A percentile compares a stretch with the other conserved stretches of the same genome.
Evolutionary conservation across 805 yeast species (phyloP).

Genomic region (Ogataea corticis): DNA sequence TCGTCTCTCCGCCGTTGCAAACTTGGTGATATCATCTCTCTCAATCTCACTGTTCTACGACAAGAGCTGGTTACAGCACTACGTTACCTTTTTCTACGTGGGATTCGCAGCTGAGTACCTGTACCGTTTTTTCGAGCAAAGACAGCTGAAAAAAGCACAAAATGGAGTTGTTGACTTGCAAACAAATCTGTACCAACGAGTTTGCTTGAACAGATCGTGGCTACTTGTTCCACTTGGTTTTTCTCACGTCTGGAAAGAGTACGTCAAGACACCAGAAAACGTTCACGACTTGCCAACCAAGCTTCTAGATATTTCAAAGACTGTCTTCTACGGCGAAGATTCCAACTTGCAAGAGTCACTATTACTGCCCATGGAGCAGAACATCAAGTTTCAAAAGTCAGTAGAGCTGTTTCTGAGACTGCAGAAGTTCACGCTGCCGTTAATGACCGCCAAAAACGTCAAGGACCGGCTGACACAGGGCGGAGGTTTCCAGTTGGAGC

Average conservation of each 20-base stretch:
- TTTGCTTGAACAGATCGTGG: slow-evolving; percentile 1
- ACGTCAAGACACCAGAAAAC: background rate
- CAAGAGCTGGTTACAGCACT: slow-evolving; percentile 3
- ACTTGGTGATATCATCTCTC: background rate
- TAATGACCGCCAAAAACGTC: slow-evolving; percentile 6
- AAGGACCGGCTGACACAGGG: background rate
- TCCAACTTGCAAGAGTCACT: background rate
- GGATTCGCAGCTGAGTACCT: slow-evolving; percentile 7
- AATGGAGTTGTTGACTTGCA: background rate
- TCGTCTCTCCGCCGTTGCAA: background rate
- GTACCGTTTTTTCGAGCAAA: slow-evolving; percentile 4
- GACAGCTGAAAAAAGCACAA: background rate
- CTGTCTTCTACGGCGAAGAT: background rate
- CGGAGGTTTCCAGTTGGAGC: background rate
- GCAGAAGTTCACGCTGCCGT: slow-evolving; percentile 3
- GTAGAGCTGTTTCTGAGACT: background rate
- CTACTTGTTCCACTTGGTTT: slow-evolving; percentile 3
- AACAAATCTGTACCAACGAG: background rate
- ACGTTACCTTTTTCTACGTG: slow-evolving; percentile 3
- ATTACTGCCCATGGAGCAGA: background rate
- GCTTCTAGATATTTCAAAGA: background rate
- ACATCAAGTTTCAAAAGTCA: background rate
- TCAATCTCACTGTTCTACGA: slow-evolving; percentile 1
- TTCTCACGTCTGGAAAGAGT: slow-evolving; percentile 5
- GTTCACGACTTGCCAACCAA: slow-evolving; percentile 3